Conservation (phyloP, 352 stramenopile species). For the Globisporangium irregulare region DNA sequence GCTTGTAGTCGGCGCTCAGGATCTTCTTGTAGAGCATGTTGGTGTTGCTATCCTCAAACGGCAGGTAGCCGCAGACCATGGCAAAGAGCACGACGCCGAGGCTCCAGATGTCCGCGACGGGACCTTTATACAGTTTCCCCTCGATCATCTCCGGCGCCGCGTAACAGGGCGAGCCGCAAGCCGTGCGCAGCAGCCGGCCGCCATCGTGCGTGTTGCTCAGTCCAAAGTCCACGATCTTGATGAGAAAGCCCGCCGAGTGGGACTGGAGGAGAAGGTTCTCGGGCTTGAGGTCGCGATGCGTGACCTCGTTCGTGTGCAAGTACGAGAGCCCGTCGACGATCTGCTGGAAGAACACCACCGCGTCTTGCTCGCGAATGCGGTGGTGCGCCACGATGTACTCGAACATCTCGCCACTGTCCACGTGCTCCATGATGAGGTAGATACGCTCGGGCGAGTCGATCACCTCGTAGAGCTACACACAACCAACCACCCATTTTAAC, state of each 20-base stretch:
- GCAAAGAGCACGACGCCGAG: too few species aligned
- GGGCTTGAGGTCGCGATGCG: constrained; percentile 95
- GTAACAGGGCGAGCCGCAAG: too few species aligned
- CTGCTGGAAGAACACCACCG: constrained; percentile 85
- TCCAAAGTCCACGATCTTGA: constrained; percentile 94
- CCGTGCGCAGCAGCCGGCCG: constrained; percentile 72
- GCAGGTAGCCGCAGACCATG: too few species aligned
- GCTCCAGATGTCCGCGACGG: too few species aligned
- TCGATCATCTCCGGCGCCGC: too few species aligned
- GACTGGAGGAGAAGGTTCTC: constrained; percentile 95
- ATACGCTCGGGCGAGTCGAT: constrained; percentile 85
- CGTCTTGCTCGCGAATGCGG: constrained; percentile 78
- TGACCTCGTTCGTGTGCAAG: constrained; percentile 88
- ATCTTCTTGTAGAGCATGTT: too few species aligned
- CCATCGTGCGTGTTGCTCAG: constrained; percentile 89
- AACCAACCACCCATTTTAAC: constrained; percentile 30
- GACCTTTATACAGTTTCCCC: too few species aligned
- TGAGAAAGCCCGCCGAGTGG: constrained; percentile 24
- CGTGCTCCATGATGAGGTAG: constrained; percentile 93
- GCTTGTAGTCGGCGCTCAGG: too few species aligned
- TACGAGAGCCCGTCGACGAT: constrained; percentile 91
- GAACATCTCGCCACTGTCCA: constrained; percentile 92
- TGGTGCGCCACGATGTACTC: constrained; percentile 93
- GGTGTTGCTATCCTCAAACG: too few species aligned
- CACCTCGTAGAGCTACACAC: constrained; percentile 83